phyloP scores from a whole-genome alignment of 73 alveolate genomes.

The Breviolum minutum region DNA sequence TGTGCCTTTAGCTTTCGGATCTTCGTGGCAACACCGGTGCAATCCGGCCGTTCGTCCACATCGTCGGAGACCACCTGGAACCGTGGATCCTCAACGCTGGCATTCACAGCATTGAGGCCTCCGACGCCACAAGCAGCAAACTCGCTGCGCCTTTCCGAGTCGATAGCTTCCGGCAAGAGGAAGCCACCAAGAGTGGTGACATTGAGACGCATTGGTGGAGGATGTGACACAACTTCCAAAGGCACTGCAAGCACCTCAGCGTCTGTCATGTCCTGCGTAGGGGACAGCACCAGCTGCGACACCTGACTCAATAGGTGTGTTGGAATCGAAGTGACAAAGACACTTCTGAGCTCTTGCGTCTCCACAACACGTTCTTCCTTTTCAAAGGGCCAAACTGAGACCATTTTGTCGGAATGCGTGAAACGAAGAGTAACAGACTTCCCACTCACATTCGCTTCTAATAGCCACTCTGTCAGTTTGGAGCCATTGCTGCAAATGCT shows the following conservation, averaged over 20 bases:
- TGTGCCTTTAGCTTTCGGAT: no score
- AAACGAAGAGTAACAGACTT: no score
- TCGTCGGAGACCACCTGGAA: neutral
- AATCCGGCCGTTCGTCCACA: neutral
- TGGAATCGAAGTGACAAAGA: neutral
- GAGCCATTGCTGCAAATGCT: no score
- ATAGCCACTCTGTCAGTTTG: no score
- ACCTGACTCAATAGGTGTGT: neutral
- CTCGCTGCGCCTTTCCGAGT: neutral
- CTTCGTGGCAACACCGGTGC: neutral
- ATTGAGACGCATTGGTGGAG: neutral
- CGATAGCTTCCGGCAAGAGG: neutral
- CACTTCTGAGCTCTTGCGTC: no score
- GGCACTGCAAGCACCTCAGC: conserved; percentile 2
- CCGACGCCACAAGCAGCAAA: conserved; percentile 15
- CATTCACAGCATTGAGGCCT: neutral
- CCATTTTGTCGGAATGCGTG: no score
- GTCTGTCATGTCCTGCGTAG: conserved; percentile 32
- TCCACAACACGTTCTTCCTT: neutral
- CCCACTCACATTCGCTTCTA: no score
- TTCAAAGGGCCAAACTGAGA: neutral
- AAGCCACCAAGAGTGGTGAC: neutral
- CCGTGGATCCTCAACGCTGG: neutral
- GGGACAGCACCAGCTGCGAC: neutral
- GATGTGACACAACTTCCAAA: neutral